Percentiles rank a stretch among this genome's conserved stretches.
Evolutionary conservation across 805 yeast species (phyloP).

Genomic region (Ogataea methylovora): DNA sequence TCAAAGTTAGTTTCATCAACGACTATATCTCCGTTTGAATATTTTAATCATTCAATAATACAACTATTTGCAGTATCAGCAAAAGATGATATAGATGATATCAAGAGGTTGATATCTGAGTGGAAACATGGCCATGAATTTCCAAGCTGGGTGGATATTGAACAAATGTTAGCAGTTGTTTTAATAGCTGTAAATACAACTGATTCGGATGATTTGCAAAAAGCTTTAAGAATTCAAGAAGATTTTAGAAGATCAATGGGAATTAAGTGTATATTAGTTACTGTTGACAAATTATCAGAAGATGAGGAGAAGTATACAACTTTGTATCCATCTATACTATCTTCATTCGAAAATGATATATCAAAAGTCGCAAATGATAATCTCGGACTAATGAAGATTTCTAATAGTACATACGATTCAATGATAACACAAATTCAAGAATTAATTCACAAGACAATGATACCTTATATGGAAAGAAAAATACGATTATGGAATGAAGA

Average conservation of each 20-base stretch:
- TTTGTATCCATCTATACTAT: slow-evolving; percentile 24
- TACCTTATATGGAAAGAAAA: slow-evolving; percentile 83
- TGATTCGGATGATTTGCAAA: slow-evolving; percentile 35
- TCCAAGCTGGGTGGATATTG: slow-evolving; percentile 61
- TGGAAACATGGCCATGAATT: slow-evolving; percentile 36
- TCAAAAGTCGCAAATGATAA: slow-evolving; percentile 6
- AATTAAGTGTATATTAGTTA: slow-evolving; percentile 12
- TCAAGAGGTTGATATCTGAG: slow-evolving; percentile 48
- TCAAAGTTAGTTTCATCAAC: slow-evolving; percentile 52
- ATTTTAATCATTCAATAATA: slow-evolving; percentile 79
- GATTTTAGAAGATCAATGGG: slow-evolving; percentile 16
- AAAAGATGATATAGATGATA: slow-evolving; percentile 42
- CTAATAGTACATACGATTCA: slow-evolving; percentile 13
- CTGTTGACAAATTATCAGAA: slow-evolving; percentile 1
- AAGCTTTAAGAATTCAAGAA: slow-evolving; percentile 24
- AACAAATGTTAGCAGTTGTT: slow-evolving; percentile 50
- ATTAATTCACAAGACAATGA: slow-evolving; percentile 38
- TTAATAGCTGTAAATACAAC: slow-evolving; percentile 43
- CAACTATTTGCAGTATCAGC: slow-evolving; percentile 63
- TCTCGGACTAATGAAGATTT: no score
- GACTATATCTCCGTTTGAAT: slow-evolving; percentile 66
- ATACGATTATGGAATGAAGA: slow-evolving; percentile 83
- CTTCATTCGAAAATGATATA: slow-evolving; percentile 41
- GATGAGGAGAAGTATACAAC: slow-evolving; percentile 2
- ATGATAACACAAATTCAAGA: slow-evolving; percentile 37